These are phyloP conservation scores for Tremella mesenterica DNA, from an alignment of 768 basidiomycete genomes.

Conservation along the genomic window DNA sequence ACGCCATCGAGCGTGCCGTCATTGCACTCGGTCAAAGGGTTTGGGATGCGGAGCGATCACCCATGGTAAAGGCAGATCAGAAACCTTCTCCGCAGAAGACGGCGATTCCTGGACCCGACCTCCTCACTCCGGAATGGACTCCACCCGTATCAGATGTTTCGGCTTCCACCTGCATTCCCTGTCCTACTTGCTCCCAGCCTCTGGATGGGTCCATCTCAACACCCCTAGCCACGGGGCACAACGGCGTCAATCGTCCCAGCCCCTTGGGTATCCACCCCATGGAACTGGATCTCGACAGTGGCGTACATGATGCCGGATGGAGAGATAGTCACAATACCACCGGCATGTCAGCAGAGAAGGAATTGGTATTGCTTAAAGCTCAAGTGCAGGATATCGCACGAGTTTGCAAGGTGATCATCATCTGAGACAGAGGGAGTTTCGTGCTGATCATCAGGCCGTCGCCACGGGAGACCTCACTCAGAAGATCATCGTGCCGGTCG, in stretches of 20 bases:
- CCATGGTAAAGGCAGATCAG: background rate
- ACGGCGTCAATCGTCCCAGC: conserved; percentile 20
- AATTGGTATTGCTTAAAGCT: conserved; percentile 68
- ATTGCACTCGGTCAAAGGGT: conserved; percentile 24
- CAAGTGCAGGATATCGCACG: conserved; percentile 75
- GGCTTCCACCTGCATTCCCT: background rate
- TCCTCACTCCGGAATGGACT: conserved; percentile 34
- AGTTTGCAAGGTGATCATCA: conserved; percentile 54
- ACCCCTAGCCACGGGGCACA: conserved; percentile 21
- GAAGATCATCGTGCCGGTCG: conserved; percentile 69
- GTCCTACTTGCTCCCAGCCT: conserved; percentile 24
- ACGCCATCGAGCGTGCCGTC: conserved; percentile 32
- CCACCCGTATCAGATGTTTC: conserved; percentile 13
- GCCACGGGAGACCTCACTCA: conserved; percentile 66
- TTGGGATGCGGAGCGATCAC: conserved; percentile 19
- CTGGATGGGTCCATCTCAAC: conserved; percentile 23
- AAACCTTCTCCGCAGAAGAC: conserved; percentile 1
- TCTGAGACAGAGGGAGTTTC: background rate
- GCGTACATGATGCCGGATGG: conserved; percentile 25
- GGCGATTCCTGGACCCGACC: conserved; percentile 4
- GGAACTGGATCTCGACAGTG: conserved; percentile 23
- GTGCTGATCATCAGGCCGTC: conserved; percentile 50
- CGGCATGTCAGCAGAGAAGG: conserved; percentile 48
- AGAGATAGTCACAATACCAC: conserved; percentile 14
- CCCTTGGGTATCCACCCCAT: no score